Conservation (phyloP, 2,329 filamentous ascomycete genomes). For the Orbilia quercus region DNA sequence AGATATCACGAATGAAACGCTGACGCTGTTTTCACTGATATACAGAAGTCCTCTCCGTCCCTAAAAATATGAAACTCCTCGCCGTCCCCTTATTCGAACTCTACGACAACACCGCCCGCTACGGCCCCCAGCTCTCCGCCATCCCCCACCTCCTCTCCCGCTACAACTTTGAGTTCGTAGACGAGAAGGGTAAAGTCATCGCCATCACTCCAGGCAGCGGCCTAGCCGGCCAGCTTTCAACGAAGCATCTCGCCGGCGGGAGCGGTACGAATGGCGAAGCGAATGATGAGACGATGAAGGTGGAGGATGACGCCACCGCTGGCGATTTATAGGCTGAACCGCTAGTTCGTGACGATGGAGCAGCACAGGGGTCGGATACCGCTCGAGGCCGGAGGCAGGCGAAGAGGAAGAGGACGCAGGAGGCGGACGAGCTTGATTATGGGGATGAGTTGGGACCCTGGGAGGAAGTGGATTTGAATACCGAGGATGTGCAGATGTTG, state of each 20-base stretch:
- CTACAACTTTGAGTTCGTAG: slow-evolving; percentile 97
- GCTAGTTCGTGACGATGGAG: not conserved
- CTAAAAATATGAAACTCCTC: slow-evolving; percentile 99
- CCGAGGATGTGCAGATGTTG: slow-evolving; percentile 11
- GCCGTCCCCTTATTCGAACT: slow-evolving; percentile 97
- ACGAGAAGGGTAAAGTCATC: slow-evolving; percentile 88
- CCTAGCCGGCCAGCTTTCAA: slow-evolving; percentile 13
- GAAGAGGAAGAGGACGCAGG: not conserved
- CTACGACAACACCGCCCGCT: slow-evolving; percentile 95
- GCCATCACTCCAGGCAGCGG: slow-evolving; percentile 80
- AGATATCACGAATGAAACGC: not conserved
- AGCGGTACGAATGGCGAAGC: slow-evolving; percentile 11
- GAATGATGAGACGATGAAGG: slow-evolving; percentile 50
- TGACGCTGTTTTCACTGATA: too few species aligned
- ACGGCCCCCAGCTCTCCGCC: slow-evolving; percentile 93
- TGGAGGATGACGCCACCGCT: slow-evolving; percentile 45
- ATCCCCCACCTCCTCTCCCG: slow-evolving; percentile 94
- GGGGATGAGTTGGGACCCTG: not conserved
- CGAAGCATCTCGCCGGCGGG: slow-evolving; percentile 47
- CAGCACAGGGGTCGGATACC: not conserved
- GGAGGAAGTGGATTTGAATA: slow-evolving; percentile 31
- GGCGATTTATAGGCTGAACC: slow-evolving; percentile 53
- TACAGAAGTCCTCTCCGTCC: slow-evolving; percentile 90
- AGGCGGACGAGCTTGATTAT: not conserved
- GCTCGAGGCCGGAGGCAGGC: not conserved